A percentile compares a stretch with the other conserved stretches of the same genome.
Conservation (phyloP, 495 filamentous ascomycete species). For the Aspergillus sclerotioniger region DNA sequence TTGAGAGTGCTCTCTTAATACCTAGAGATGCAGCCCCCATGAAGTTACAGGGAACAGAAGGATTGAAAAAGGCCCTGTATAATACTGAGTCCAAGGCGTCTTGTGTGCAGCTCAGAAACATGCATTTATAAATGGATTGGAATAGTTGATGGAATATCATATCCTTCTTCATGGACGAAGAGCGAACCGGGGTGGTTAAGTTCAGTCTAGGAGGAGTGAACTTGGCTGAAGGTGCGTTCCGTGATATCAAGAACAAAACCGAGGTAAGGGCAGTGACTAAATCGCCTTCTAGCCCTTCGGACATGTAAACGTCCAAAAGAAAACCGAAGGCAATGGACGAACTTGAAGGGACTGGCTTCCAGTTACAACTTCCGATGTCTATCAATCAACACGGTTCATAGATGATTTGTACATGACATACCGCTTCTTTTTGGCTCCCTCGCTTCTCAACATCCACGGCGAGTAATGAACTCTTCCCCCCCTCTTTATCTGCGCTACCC, state of each 20-base stretch:
- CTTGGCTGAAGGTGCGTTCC: slow-evolving; percentile 9
- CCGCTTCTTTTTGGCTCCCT: not conserved
- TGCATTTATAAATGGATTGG: slow-evolving; percentile 16
- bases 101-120: slow-evolving; percentile 19
- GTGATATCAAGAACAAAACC: slow-evolving; percentile 11
- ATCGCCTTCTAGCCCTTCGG: slow-evolving; percentile 15
- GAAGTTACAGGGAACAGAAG: slow-evolving; percentile 22
- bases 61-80: slow-evolving; percentile 25
- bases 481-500: slow-evolving; percentile 12
- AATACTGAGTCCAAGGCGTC: slow-evolving; percentile 21
- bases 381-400: not conserved
- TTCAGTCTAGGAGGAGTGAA: slow-evolving; percentile 12
- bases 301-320: slow-evolving; percentile 14
- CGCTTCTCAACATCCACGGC: slow-evolving; percentile 16
- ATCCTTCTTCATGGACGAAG: slow-evolving; percentile 3
- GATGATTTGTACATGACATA: not conserved
- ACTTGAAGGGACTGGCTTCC: slow-evolving; percentile 4
- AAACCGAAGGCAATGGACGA: slow-evolving; percentile 17
- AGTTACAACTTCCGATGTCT: slow-evolving; percentile 6
- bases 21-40: slow-evolving; percentile 20
- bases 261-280: slow-evolving; percentile 13
- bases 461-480: slow-evolving; percentile 10
- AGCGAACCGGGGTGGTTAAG: not conserved
- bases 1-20: slow-evolving; percentile 12
- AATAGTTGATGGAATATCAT: slow-evolving; percentile 8